Evolutionary conservation across 495 filamentous ascomycete genomes (phyloP).

Genomic region (Podospora didyma): DNA sequence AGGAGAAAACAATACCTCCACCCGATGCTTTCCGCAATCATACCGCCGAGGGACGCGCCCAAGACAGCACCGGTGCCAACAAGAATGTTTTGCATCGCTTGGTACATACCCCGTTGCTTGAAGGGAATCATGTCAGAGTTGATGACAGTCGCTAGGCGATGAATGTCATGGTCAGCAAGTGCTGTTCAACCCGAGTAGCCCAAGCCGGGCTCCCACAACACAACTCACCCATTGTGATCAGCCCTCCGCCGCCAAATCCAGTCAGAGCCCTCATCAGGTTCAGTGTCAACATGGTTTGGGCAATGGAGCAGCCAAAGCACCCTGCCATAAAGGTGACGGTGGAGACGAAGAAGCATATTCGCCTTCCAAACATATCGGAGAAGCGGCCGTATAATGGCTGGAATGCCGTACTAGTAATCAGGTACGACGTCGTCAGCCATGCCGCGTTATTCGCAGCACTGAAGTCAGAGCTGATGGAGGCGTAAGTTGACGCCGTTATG

Average conservation of each 20-base stretch:
- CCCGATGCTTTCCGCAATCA: constrained; percentile 44
- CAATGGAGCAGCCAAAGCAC: constrained; percentile 46
- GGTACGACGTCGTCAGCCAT: constrained; percentile 71
- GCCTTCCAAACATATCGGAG: constrained; percentile 52
- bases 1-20: constrained; percentile 50
- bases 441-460: constrained; percentile 46
- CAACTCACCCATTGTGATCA: constrained; percentile 58
- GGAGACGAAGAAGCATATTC: constrained; percentile 47
- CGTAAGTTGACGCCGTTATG: constrained; percentile 63
- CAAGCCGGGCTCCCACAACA: too few relatives aligned
- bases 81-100: constrained; percentile 59
- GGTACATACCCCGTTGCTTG: constrained; percentile 58
- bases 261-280: constrained; percentile 44
- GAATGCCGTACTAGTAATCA: constrained; percentile 71
- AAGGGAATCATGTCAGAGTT: constrained; percentile 66
- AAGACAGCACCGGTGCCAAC: constrained; percentile 52
- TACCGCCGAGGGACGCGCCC: constrained; percentile 48
- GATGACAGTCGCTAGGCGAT: constrained; percentile 53
- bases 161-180: constrained; percentile 5
- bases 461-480: constrained; percentile 57
- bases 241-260: constrained; percentile 56
- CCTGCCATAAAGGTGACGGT: constrained; percentile 45
- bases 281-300: constrained; percentile 35
- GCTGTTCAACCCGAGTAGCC: neutral
- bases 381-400: constrained; percentile 45